Evolutionary conservation across 2,329 filamentous ascomycete species (phyloP).

Genomic region (Cercospora sp.): DNA sequence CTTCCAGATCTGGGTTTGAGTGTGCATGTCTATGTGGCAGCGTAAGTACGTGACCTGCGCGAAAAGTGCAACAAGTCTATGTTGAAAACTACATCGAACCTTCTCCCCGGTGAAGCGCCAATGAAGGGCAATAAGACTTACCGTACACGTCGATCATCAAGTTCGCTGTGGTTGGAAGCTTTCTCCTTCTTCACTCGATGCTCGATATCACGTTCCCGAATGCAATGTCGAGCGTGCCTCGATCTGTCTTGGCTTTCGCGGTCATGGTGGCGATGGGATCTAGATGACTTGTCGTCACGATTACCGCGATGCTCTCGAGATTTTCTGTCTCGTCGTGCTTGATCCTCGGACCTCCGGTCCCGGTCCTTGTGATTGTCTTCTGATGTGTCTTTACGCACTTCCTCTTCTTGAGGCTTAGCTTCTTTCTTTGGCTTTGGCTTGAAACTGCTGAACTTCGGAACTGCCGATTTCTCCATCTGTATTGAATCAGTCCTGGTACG

Average conservation of each 20-base stretch:
- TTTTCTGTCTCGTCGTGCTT: not conserved
- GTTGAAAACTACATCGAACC: not conserved
- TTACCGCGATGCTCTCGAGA: not conserved
- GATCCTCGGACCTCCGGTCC: not conserved
- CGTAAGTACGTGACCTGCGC: not conserved
- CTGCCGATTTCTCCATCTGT: constrained; percentile 33
- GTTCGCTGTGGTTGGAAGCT: not conserved
- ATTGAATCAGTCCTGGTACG: not conserved
- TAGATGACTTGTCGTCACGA: not conserved
- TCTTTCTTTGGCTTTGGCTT: constrained; percentile 35
- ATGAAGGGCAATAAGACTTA: not conserved
- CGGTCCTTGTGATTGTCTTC: not conserved
- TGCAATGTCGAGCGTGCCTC: constrained; percentile 1
- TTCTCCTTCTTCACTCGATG: not conserved
- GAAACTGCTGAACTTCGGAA: constrained; percentile 77
- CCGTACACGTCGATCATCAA: not conserved
- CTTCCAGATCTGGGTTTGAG: constrained; percentile 8
- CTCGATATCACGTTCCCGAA: constrained; percentile 1
- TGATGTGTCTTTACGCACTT: not conserved
- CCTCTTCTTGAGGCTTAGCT: constrained; percentile 21
- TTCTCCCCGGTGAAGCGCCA: no score
- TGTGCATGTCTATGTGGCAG: not conserved
- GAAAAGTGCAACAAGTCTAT: no score
- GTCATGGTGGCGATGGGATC: not conserved
- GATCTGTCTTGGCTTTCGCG: not conserved